Evolutionary conservation across 2,329 filamentous ascomycete genomes (phyloP), one percentile per base, ranked within the genome.

Genomic region (Diaporthe batatas): DNA sequence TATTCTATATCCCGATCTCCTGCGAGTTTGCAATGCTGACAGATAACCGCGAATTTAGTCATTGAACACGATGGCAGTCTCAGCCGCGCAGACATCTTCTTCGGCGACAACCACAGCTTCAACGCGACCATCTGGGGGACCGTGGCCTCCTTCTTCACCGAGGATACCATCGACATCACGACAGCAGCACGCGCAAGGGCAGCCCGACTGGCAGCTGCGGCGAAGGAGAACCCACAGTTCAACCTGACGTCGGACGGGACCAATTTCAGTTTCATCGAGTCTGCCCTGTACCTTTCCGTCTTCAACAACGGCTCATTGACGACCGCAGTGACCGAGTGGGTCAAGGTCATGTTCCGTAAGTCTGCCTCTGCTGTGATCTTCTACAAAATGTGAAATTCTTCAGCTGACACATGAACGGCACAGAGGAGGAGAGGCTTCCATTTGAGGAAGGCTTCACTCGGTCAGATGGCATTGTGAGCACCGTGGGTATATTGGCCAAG

Each of bases 1-100:
- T 5, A 42, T 3, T 25, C 12, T 49, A 21, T 6, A 6, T 3
- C 12, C 3, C 8, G 6, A 6, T 51, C n/a, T 25, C 4, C 3
- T 6, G 8, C 21, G 29, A 51, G 2, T n/a, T 18, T 4, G 36
- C 1, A 2, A 12, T 16, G 32, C 62, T 51, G 3, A 65, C n/a
- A 14, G 34, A 7, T 18, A 32, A 18, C 16, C 25, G 2, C 7
- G 21, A 51, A 65, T 5, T 12, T 21, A 81, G 79, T 81, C n/a
- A 80, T 82, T 69, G 81, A 82, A 65, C 80, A 81, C 72, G 80
- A 82, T 69, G 80, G 79, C 51, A 79, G 77, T 47, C 74, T 82
- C 1, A 79, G 75, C 73, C 77, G 81, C 51, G 76, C 77, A 58
- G 80, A 82, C 70, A 34, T 77, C 49, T 74, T 75, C 70, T 78